These are phyloP conservation scores for Astraeus odoratus DNA, from an alignment of 768 basidiomycete species.

Conservation along the genomic window DNA sequence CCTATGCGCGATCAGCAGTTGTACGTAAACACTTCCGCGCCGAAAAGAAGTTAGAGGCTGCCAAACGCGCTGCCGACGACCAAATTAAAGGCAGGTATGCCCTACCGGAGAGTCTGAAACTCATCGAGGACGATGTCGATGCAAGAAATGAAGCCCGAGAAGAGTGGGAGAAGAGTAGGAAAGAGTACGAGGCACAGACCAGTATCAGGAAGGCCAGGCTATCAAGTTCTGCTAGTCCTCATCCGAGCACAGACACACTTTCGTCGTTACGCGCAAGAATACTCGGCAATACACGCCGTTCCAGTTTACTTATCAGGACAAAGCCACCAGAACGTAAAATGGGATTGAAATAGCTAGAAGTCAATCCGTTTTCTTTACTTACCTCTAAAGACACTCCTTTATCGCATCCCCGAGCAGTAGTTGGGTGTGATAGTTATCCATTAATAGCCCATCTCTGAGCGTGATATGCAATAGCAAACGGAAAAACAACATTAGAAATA, in stretches of 20 bases:
- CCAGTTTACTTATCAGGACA: constrained; percentile 10
- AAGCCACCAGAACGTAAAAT: constrained; percentile 18
- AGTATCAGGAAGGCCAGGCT: constrained; percentile 45
- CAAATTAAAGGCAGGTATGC: constrained; percentile 69
- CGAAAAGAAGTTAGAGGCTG: constrained; percentile 75
- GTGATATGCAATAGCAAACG: constrained; percentile 47
- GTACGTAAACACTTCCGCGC: constrained; percentile 79
- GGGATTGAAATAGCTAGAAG: constrained; percentile 7
- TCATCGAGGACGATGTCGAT: constrained; percentile 62
- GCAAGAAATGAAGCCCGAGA: constrained; percentile 53
- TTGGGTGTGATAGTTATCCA: constrained; percentile 18
- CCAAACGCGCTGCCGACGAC: constrained; percentile 64
- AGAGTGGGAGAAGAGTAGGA: constrained; percentile 51
- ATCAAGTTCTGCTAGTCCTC: constrained; percentile 20
- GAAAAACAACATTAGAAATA: constrained; percentile 59
- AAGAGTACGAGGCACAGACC: constrained; percentile 38
- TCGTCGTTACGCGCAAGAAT: constrained; percentile 48
- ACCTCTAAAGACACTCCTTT: neutral
- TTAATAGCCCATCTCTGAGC: constrained; percentile 29
- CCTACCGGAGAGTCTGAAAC: constrained; percentile 57
- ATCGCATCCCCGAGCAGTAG: neutral
- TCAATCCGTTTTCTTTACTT: no score
- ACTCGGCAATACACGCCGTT: constrained; percentile 46
- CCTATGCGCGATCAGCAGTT: constrained; percentile 70
- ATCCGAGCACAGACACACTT: constrained; percentile 25